Conservation (phyloP, 2,329 filamentous ascomycete species). For the Aspergillus cejpii region DNA sequence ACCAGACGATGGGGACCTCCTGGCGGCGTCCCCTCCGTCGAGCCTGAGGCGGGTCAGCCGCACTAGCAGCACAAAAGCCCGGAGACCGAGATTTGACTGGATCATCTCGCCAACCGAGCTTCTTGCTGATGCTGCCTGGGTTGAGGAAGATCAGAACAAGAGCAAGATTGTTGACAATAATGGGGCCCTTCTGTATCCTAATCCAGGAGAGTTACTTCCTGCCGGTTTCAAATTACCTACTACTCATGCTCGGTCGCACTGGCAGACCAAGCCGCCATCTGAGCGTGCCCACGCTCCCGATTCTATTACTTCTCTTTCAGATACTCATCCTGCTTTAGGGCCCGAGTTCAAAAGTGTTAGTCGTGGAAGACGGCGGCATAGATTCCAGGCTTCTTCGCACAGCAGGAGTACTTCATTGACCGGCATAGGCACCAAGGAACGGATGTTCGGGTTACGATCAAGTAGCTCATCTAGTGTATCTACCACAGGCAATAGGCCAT, state of each 20-base stretch:
- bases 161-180: slow-evolving; percentile 71
- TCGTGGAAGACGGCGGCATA: slow-evolving; percentile 55
- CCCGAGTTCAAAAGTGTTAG: slow-evolving; percentile 45
- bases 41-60: slow-evolving; percentile 38
- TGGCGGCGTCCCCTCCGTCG: slow-evolving; percentile 34
- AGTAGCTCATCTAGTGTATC: slow-evolving; percentile 53
- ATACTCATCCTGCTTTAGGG: slow-evolving; percentile 29
- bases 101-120: slow-evolving; percentile 74
- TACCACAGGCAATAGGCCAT: slow-evolving; percentile 32
- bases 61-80: slow-evolving; percentile 51
- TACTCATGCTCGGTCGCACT: slow-evolving; percentile 6
- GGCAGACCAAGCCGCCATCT: slow-evolving; percentile 19
- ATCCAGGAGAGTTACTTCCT: slow-evolving; percentile 21
- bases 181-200: slow-evolving; percentile 60
- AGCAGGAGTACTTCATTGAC: slow-evolving; percentile 48
- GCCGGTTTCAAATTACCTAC: slow-evolving; percentile 11
- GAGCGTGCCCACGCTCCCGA: slow-evolving; percentile 21
- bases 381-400: slow-evolving; percentile 53
- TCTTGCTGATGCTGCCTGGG: slow-evolving; percentile 83
- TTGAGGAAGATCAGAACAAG: slow-evolving; percentile 76
- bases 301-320: slow-evolving; percentile 35
- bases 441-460: slow-evolving; percentile 49
- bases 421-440: slow-evolving; percentile 47
- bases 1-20: slow-evolving; percentile 21
- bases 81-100: slow-evolving; percentile 78